Evolutionary conservation across 2,329 filamentous ascomycete genomes (phyloP).

Genomic region (Xylaria sp.): DNA sequence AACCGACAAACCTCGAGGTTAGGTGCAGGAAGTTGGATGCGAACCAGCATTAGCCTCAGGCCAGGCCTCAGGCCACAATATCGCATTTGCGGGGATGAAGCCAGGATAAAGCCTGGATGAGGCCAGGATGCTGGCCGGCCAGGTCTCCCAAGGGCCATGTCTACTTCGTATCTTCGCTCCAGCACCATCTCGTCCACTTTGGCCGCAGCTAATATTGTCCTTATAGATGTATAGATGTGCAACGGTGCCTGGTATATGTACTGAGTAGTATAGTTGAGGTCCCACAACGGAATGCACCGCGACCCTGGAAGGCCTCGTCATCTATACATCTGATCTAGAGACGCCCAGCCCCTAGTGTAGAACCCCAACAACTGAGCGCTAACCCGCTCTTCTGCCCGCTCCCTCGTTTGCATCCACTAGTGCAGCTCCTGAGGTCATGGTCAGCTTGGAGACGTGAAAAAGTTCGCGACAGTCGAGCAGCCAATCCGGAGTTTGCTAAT

Average conservation of each 20-base stretch:
- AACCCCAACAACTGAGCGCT: slow-evolving; percentile 8
- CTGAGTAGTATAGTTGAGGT: slow-evolving; percentile 3
- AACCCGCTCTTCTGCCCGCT: not conserved
- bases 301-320: slow-evolving; percentile 32
- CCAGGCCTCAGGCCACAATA: slow-evolving; percentile 9
- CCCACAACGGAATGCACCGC: slow-evolving; percentile 19
- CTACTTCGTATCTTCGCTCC: slow-evolving; percentile 27
- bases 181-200: slow-evolving; percentile 19
- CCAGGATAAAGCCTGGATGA: slow-evolving; percentile 11
- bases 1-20: slow-evolving; percentile 5
- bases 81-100: slow-evolving; percentile 17
- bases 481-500: not conserved
- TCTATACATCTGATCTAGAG: slow-evolving; percentile 26
- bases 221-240: not conserved
- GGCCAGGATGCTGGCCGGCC: slow-evolving; percentile 14
- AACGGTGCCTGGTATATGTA: not conserved
- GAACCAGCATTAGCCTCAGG: slow-evolving; percentile 16
- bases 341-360: slow-evolving; percentile 14
- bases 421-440: not conserved
- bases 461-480: not conserved
- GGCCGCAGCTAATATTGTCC: slow-evolving; percentile 17
- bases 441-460: slow-evolving; percentile 7
- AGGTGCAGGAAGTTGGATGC: slow-evolving; percentile 15
- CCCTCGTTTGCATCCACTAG: not conserved
- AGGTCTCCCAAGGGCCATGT: slow-evolving; percentile 14